phyloP scores from a whole-genome alignment of 225 moss, liverwort and hornwort species.

The Climacium dendroides region DNA sequence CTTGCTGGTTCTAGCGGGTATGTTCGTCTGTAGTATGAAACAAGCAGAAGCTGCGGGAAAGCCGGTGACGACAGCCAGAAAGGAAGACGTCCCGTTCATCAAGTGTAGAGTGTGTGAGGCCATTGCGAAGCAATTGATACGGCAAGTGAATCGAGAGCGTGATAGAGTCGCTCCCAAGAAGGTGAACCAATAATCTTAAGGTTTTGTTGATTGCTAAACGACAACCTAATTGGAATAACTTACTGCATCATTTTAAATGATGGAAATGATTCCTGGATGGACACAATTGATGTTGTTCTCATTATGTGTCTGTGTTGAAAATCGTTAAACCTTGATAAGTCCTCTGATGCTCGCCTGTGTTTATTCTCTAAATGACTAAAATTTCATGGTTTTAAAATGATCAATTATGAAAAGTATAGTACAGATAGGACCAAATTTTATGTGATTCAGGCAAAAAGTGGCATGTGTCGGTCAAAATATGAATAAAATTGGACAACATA shows the following conservation, averaged over 20 bases:
- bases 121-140: slow-evolving; percentile 65
- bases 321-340: neutral
- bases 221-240: neutral
- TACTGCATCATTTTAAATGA: neutral
- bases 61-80: slow-evolving; percentile 42
- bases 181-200: slow-evolving; percentile 9
- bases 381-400: neutral
- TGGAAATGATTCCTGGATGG: neutral
- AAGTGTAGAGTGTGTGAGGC: slow-evolving; percentile 75
- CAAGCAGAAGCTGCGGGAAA: slow-evolving; percentile 14
- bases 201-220: neutral
- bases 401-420: neutral
- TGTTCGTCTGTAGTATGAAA: neutral
- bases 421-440: neutral
- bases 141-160: slow-evolving; percentile 62
- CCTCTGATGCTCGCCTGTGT: neutral
- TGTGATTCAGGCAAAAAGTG: neutral
- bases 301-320: neutral
- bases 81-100: slow-evolving; percentile 76
- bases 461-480: neutral
- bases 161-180: slow-evolving; percentile 56
- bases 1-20: neutral
- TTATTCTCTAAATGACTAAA: neutral
- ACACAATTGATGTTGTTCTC: neutral
- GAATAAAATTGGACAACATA: neutral